Base-by-base conservation (phyloP, 73 alveolate species). In the Tetrahymena malaccensis region DNA sequence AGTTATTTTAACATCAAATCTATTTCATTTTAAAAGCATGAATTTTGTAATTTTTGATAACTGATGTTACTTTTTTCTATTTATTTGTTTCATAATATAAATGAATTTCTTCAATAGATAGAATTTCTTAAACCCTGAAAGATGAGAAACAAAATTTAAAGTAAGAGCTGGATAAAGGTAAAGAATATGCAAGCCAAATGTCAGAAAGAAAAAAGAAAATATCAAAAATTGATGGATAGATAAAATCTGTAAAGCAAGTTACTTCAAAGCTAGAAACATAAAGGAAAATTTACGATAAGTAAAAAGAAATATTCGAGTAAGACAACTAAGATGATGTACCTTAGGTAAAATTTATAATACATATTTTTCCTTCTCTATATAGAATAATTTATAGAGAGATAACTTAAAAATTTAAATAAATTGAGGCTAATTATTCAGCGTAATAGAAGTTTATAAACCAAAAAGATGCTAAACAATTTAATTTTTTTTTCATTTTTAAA, bases 121-220 rank as follows among this genome's bases (percentile, higher is more conserved):
- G 89, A 38, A 94, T 94, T 34, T 94, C 96, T 11, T 25, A 85
- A 17, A 31, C 93, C 11, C 89, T 94, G 34, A 94, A 85, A 22
- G 96, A 94, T 57, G 96, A 94, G 85, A 94, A 85, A 56, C 35
- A 85, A 43, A 38, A 37, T 85, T 85, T 94, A 43, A 85, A 94
- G 58, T 85, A 94, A 50, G 96, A 94, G 44, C 57, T 94, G 43
- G 96, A 94, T 85, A 55, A 94, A 43, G 93, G 96, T 70, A 85
- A 40, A 40, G 93, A 85, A 44, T 94, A 85, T 33, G 93, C 93
- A 10, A 38, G 93, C 31, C 94, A 94, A 34, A 94, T 94, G 84
- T 85, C 93, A 22, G 96, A 94, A 43, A 94, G 93, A 35, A 94
- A 94, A 12, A 94, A 94, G 40, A 94, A 94, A 84, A 94, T 50